These are phyloP conservation scores for Begonia peltatifolia DNA, from an alignment of 306 rosid genomes.

Conservation along the genomic window DNA sequence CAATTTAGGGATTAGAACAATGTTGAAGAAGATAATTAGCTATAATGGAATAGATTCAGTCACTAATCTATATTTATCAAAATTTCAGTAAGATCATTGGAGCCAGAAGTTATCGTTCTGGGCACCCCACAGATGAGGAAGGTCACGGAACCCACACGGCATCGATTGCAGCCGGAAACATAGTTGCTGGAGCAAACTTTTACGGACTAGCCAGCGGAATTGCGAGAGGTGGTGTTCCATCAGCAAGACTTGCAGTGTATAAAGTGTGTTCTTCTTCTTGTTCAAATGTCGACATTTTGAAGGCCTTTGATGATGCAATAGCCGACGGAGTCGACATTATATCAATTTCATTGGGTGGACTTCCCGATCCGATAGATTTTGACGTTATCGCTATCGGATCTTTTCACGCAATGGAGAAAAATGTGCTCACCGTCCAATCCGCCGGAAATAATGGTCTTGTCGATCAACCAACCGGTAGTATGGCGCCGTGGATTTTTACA, in stretches of 20 bases:
- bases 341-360: conserved; percentile 3
- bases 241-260: conserved; percentile 10
- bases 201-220: conserved; percentile 11
- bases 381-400: conserved; percentile 18
- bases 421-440: conserved; percentile 17
- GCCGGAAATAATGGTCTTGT: conserved; percentile 19
- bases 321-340: conserved; percentile 30
- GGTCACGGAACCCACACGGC: conserved; percentile 19
- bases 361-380: not conserved
- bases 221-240: conserved; percentile 19
- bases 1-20: too few relatives aligned
- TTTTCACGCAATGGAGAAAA: conserved; percentile 24
- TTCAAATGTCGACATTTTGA: not conserved
- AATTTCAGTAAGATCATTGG: conserved; percentile 7
- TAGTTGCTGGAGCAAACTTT: conserved; percentile 7
- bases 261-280: conserved; percentile 6
- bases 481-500: conserved; percentile 15
- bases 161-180: conserved; percentile 12
- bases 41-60: too few relatives aligned
- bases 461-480: not conserved
- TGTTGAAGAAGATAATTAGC: too few relatives aligned
- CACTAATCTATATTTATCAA: not conserved
- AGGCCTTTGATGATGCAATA: conserved; percentile 34
- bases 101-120: not conserved
- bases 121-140: not conserved